Evolutionary conservation across 2,329 filamentous ascomycete species (phyloP), one percentile per base, ranked within the genome.

Genomic region (Fusarium coicis): DNA sequence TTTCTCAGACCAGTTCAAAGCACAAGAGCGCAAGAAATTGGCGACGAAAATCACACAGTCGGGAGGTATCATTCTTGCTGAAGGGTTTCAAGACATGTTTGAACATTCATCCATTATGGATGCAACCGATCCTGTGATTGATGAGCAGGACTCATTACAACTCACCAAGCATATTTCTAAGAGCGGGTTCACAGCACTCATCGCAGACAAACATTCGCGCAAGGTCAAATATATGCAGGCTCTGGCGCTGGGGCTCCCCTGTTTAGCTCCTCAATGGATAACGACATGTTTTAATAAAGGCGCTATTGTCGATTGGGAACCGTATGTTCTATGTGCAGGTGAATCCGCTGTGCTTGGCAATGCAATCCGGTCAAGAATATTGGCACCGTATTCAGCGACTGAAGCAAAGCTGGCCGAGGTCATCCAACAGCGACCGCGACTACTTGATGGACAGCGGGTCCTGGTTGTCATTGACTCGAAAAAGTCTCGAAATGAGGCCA

Each of bases 151-250:
- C 30, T 71, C 60, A 19, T 58, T 96, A 23, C 84, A 81, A 2
- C 85, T 97, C 2, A 89, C 84, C 4, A 73, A 84, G 16, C 80
- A 84, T 28, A 88, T 88, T 28, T 78, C 84, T 40, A 83, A 87
- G 4, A 84, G 91, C 2, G 92, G 93, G 1, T 98, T 99, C 78
- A 91, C 93, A 0, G 95, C 94, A 8, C 84, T 98, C 19, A 93
- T 99, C 67, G 92, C 95, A 0, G 94, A 98, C 78, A 89, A 90
- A 9, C 93, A 97, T 80, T 96, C 93, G 11, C 91, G 96, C 52
- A 95, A 94, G 71, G 89, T 91, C 55, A 99, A 98, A 80, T 98
- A 96, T 81, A 93, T 98, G 87, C 95, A 98, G 83, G 96, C 96
- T 0, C 88, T 99, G 5, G 95, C 96, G 0, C 88, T 99, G 2